A percentile compares a stretch with the other conserved stretches of the same genome.
These are phyloP conservation scores for Cenococcum geophilum DNA, from an alignment of 495 filamentous ascomycete species.

Conservation along the genomic window DNA sequence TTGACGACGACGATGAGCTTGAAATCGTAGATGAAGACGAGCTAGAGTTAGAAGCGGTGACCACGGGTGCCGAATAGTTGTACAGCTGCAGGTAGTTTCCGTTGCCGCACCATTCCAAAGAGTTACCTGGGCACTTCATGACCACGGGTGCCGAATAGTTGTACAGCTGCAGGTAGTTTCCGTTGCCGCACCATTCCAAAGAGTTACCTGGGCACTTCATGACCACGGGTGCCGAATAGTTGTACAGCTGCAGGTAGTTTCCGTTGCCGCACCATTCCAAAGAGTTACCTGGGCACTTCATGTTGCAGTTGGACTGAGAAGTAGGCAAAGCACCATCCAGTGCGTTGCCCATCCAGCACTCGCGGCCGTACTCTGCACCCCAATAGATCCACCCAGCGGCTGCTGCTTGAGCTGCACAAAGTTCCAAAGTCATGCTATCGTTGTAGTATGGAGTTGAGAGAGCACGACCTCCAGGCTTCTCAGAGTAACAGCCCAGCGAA, in stretches of 20 bases:
- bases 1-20: not conserved
- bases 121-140: conserved; percentile 5
- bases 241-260: conserved; percentile 8
- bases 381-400: not conserved
- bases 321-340: not conserved
- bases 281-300: conserved; percentile 6
- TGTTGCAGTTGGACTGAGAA: not conserved
- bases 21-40: conserved; percentile 4
- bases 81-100: conserved; percentile 7
- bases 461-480: conserved; percentile 4
- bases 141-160: no score
- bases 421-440: conserved; percentile 15
- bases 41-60: conserved; percentile 1
- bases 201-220: conserved; percentile 7
- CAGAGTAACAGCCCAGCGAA: conserved; percentile 5
- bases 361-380: conserved; percentile 17
- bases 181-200: conserved; percentile 2
- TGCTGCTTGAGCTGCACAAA: conserved; percentile 14
- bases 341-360: conserved; percentile 13
- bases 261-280: conserved; percentile 6
- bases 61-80: not conserved
- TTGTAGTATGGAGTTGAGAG: not conserved
- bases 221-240: no score
- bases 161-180: conserved; percentile 6
- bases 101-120: conserved; percentile 2